Base-by-base conservation (phyloP, 2,329 filamentous ascomycete species). In the Chaetothyriales sp. region DNA sequence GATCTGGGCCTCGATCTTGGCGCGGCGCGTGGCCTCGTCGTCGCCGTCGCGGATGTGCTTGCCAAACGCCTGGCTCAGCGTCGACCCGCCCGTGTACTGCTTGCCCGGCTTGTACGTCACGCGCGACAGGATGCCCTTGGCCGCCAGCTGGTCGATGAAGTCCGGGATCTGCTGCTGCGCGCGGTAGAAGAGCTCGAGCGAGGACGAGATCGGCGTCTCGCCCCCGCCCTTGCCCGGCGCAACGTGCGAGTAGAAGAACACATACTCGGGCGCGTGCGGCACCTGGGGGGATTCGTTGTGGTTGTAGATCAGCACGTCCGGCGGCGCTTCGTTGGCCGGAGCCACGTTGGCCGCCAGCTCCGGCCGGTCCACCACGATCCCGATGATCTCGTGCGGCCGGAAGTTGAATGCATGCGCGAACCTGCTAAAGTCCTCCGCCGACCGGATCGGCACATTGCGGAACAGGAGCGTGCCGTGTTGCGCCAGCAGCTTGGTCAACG, bases 231-330 rank as follows among this genome's bases (percentile, higher is more conserved):
- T 45, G 5, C 22, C 22, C 0, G 70, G 67, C 0, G 63, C 69
- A 5, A 59, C 61, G 51, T 73, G 66, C 1, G 63, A 60, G 46
- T 73, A 74, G 62, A 74, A 73, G 57, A 75, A 73, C 47, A 75
- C 69, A 52, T 75, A 75, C 53, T 71, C 72, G 0, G 73, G 72
- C 0, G 71, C 70, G 52, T 75, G 73, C 1, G 73, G 73, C 0
- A 74, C 71, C 53, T 74, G 72, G 0, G 70, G 69, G 0, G 70
- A 73, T 54, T 75, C 73, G 53, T 75, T 75, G 60, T 75, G 73
- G 55, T 66, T 73, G 57, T 73, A 74, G 43, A 75, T 73, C 6
- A 68, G 61, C 1, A 72, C 68, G 47, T 72, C 66, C 54, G 71
- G 72, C 1, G 71, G 70, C 2, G 70, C 65, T 57, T 74, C 70